Base-by-base conservation (phyloP, 1,284 basidiomycete species). In the Ustilago loliicola region DNA sequence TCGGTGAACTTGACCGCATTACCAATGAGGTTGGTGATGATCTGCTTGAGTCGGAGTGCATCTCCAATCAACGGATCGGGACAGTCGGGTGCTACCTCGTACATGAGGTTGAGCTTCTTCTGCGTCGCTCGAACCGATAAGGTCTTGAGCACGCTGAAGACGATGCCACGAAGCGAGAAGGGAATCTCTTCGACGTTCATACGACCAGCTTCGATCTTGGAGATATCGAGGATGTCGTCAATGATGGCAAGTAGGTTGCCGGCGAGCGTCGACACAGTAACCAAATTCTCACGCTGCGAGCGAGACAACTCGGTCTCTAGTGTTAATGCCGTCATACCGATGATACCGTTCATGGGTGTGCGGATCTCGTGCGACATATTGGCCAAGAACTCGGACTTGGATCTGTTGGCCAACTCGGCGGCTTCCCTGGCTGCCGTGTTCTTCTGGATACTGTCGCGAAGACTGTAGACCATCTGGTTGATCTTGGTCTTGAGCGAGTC, bases 101-200 rank as follows among this genome's bases (percentile, higher is more conserved):
- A 98, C 50, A 96, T 96, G 61, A 99, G 90, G 87, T 98, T 96
- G 72, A 99, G 90, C 86, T 97, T 96, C 88, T 96, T 97, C 87
- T 99, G 96, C 7, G 96, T 94, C 0, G 97, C 97, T 64, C 96
- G 95, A 54, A 98, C 96, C 81, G 98, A 96, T 54, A 99, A 91
- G 2, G 96, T 98, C 89, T 99, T 99, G 87, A 99, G 91, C 62
- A 99, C 97, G 40, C 94, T 94, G 85, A 98, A 99, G 59, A 98
- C 94, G 10, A 95, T 97, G 80, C 96, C 92, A 34, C 97, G 93
- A 34, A 98, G 90, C n/a, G 96, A 98, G 88, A 96, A 99, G 0
- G 96, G 94, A 40, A 98, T 96, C 69, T 96, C 93, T 87, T 99
- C 97, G 92, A 99, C 98, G 3, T 95, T 98, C 97, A 99, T 99